Evolutionary conservation across 371 early-diverging fungal species (phyloP), one percentile per base, ranked within the genome.

Genomic region (Mucor irregularis): DNA sequence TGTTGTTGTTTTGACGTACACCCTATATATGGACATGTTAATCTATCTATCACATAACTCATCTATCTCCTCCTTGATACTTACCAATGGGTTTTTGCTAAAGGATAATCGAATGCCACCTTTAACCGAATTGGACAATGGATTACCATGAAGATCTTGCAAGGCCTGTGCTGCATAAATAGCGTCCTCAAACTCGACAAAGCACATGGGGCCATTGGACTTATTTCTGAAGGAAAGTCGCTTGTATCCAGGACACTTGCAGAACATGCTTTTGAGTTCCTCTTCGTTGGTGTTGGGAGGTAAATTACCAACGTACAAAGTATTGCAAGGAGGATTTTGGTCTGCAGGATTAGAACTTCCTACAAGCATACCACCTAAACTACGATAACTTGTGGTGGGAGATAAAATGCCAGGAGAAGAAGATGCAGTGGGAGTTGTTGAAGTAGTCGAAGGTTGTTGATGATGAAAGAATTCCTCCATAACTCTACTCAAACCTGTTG

Each of bases 311-410:
- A 95, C 94, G 64, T 94, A 93, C 17, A 93, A 77, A 2, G 94
- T 93, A 68, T 96, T 94, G 76, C 94, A 93, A 88, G 93, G 73
- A 91, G 94, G 93, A 62, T 96, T 94, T 66, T 91, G 90, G 75
- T 92, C 94, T 25, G 84, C 86, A 2, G 87, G 82, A 61, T 88
- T 88, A 1, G 80, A 49, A 13, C 61, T 66, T 28, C 60, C 60
- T 0, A 60, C 60, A 14, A 60, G 17, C 45, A 64, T 68, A 33
- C 58, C 58, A 13, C 55, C 64, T 16, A 64, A 25, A 25, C 58
- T 54, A 39, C 61, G 61, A 39, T 57, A 61, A 21, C 66, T 56
- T 16, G 53, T 43, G 0, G 53, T 61, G 10, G 66, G 61, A 14
- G 64, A 58, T 31, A 58, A 25, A 19, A 56, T 55, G 11, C 55